Percentiles rank a stretch among this genome's conserved stretches.
Evolutionary conservation across 768 basidiomycete genomes (phyloP).

Genomic region (Boletellus sp.): DNA sequence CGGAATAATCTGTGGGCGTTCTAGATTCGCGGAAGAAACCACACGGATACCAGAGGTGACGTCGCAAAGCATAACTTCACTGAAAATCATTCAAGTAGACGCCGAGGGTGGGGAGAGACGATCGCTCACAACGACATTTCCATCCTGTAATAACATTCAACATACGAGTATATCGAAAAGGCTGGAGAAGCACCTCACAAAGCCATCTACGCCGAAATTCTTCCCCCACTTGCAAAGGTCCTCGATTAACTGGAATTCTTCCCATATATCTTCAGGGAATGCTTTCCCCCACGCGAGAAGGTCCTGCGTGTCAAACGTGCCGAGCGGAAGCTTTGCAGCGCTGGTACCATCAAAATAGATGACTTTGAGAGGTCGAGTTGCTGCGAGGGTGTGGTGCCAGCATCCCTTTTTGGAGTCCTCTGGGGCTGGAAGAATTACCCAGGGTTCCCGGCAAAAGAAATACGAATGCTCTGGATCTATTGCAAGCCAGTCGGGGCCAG

Average conservation of each 20-base stretch:
- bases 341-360: slow-evolving; percentile 54
- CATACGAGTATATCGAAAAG: neutral
- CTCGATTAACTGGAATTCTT: slow-evolving; percentile 36
- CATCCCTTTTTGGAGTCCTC: neutral
- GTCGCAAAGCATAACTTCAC: no score
- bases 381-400: slow-evolving; percentile 4
- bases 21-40: no score
- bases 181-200: slow-evolving; percentile 34
- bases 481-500: slow-evolving; percentile 27
- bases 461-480: slow-evolving; percentile 33
- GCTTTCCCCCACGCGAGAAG: slow-evolving; percentile 40
- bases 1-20: no score
- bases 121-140: slow-evolving; percentile 46
- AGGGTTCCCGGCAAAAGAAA: slow-evolving; percentile 24
- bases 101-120: neutral
- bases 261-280: slow-evolving; percentile 9
- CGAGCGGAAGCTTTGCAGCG: slow-evolving; percentile 40
- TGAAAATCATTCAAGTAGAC: no score
- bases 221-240: slow-evolving; percentile 45
- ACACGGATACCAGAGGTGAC: no score
- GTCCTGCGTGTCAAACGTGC: slow-evolving; percentile 47
- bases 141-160: slow-evolving; percentile 16
- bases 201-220: slow-evolving; percentile 41
- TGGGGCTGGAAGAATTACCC: no score
- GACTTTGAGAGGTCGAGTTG: slow-evolving; percentile 36